phyloP scores from a whole-genome alignment of 139 green algal species.

The Coelastrella sp. region DNA sequence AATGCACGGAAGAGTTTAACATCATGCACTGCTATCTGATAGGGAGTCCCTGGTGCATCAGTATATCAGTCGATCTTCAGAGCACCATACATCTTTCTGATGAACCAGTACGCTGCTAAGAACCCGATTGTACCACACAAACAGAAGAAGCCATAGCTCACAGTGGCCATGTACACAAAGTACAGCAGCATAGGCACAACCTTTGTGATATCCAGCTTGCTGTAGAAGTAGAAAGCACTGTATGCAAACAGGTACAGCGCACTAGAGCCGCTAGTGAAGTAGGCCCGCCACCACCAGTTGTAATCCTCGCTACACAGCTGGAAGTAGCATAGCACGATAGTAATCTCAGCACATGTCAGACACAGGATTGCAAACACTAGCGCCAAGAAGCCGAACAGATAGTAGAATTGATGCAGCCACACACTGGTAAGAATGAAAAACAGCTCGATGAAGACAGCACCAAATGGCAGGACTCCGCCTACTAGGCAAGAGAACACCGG shows the following conservation, averaged over 20 bases:
- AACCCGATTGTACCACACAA: constrained; percentile 96
- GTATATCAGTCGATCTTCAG: constrained; percentile 95
- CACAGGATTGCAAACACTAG: constrained; percentile 97
- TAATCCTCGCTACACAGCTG: constrained; percentile 93
- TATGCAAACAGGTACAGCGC: constrained; percentile 98
- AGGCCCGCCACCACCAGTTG: constrained; percentile 97
- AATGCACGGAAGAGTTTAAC: too few relatives aligned
- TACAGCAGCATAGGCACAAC: constrained; percentile 87
- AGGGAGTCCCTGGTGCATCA: neutral
- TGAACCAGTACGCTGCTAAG: constrained; percentile 93
- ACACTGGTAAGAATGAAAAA: constrained; percentile 99
- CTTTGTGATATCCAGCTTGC: constrained; percentile 97
- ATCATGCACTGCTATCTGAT: neutral
- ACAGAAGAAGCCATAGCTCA: constrained; percentile 92
- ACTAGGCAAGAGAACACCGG: constrained; percentile 92
- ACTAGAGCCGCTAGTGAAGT: constrained; percentile 89
- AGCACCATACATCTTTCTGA: constrained; percentile 89
- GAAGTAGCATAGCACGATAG: constrained; percentile 99
- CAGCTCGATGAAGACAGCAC: constrained; percentile 99
- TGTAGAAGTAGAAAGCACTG: constrained; percentile 97
- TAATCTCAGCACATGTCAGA: constrained; percentile 99
- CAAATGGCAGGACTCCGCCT: constrained; percentile 98
- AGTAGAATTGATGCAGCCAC: constrained; percentile 95
- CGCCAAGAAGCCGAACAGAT: constrained; percentile 98
- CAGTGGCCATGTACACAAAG: constrained; percentile 97